A percentile compares a stretch with the other conserved stretches of the same genome.
Evolutionary conservation across 2,329 filamentous ascomycete genomes (phyloP).

Genomic region (Beauveria caledonica): DNA sequence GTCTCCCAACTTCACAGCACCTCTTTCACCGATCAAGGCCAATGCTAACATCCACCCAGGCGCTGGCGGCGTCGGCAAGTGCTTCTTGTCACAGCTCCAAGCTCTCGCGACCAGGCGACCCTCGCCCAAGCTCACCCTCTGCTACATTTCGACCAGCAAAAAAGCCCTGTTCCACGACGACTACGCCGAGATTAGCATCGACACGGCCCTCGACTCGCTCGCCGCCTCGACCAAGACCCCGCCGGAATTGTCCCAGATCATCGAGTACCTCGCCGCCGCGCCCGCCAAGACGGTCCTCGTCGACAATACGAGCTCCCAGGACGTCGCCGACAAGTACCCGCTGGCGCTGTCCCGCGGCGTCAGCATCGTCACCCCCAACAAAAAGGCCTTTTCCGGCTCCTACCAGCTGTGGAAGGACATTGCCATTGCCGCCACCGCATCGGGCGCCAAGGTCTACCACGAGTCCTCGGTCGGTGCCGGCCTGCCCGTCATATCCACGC

Average conservation of each 20-base stretch:
- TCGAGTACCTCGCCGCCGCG: constrained; percentile 68
- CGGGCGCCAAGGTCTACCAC: constrained; percentile 81
- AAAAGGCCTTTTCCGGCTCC: constrained; percentile 88
- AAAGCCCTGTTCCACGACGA: constrained; percentile 70
- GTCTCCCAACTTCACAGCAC: background rate
- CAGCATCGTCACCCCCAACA: constrained; percentile 93
- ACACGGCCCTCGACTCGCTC: constrained; percentile 54
- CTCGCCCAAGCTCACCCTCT: constrained; percentile 63
- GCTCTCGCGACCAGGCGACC: constrained; percentile 57
- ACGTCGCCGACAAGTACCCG: constrained; percentile 77
- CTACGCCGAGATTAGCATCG: constrained; percentile 59
- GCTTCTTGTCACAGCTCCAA: constrained; percentile 78
- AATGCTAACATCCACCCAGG: constrained; percentile 42
- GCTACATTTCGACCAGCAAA: constrained; percentile 79
- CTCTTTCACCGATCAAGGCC: background rate
- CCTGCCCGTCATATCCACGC: constrained; percentile 83
- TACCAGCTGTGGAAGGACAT: constrained; percentile 82
- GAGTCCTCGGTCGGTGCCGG: constrained; percentile 93
- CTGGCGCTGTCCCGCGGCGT: constrained; percentile 72
- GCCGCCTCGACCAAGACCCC: constrained; percentile 55
- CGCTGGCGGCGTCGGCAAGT: constrained; percentile 85
- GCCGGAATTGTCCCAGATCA: constrained; percentile 60
- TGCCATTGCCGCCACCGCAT: constrained; percentile 61
- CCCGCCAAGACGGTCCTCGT: constrained; percentile 76
- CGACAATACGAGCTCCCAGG: constrained; percentile 91